A percentile compares a stretch with the other conserved stretches of the same genome.
Conservation (phyloP, 768 basidiomycete genomes). For the Mycena galericulata region DNA sequence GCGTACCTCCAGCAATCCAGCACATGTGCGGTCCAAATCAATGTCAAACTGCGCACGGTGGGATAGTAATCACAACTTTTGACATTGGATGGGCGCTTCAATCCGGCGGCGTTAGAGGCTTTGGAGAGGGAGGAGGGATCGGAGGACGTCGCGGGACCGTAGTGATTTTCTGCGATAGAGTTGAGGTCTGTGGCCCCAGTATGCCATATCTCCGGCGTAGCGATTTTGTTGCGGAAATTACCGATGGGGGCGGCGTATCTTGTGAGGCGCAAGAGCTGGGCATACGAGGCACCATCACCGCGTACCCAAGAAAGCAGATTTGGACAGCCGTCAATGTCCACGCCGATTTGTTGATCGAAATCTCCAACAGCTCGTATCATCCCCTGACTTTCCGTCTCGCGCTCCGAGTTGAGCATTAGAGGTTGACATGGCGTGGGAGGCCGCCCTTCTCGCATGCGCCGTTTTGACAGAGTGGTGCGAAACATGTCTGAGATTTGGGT, state of each 20-base stretch:
- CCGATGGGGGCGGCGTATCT: neutral
- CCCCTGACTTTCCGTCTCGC: neutral
- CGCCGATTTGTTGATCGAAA: neutral
- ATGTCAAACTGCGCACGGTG: neutral
- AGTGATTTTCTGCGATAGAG: slow-evolving; percentile 22
- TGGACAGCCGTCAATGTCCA: neutral
- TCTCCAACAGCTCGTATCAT: neutral
- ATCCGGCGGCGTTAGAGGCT: neutral
- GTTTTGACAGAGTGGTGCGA: neutral
- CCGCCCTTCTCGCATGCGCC: neutral
- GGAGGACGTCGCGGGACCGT: slow-evolving; percentile 18
- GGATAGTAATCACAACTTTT: slow-evolving; percentile 25
- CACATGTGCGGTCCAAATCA: slow-evolving; percentile 34
- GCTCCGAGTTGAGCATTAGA: neutral
- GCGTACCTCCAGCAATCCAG: slow-evolving; percentile 50
- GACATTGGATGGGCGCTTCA: slow-evolving; percentile 29
- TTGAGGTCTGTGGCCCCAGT: slow-evolving; percentile 26
- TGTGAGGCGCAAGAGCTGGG: neutral
- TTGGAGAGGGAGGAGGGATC: slow-evolving; percentile 33
- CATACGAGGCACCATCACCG: slow-evolving; percentile 8
- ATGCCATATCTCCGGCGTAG: slow-evolving; percentile 31
- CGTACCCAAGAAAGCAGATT: neutral
- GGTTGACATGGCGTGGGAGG: neutral
- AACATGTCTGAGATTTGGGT: neutral
- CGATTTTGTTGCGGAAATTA: neutral